Base-by-base conservation (phyloP, 2,329 filamentous ascomycete genomes). In the Nectriaceae sp. region DNA sequence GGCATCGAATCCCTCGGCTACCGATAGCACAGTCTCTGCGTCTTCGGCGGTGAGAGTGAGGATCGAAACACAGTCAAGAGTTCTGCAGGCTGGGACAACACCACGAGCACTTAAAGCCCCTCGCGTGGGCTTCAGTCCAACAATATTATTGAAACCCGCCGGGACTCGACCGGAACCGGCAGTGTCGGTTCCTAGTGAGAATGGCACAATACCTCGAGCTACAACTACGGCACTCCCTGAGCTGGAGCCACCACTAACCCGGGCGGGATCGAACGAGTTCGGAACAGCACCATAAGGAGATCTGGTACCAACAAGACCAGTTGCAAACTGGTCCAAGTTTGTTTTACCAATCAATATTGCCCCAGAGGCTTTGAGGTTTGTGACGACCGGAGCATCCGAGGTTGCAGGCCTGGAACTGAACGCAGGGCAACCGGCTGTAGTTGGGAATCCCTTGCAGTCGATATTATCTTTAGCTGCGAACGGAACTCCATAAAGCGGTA, bases 261-360 rank as follows among this genome's bases (percentile, higher is more conserved):
- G 60, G 11, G 42, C 45, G 39, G 58, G 70, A 61, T 56, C 74
- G 54, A 75, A 82, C 0, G 80, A 70, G 46, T 78, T 82, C 19
- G 76, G 71, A 1, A 80, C 76, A 18, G 73, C 75, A 2, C 83
- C 83, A 47, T 79, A 83, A 0, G 82, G 81, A 3, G 79, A 83
- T 24, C 83, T 75, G 8, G 79, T 82, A 8, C 83, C 83, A 5
- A 79, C 80, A 4, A 86, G 71, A 0, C 83, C 83, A 1, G 83
- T 85, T 1, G 82, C 83, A 5, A 86, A 75, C 56, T 86, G 82
- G 52, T 86, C 83, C 42, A 86, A 70, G 54, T 79, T 80, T 4
- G 76, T 75, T 57, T 85, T 85, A 8, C 82, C 83, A 22, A 85
- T 68, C 24, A 81, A 73, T 2, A 85, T 66, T 2, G 77, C 83